A percentile compares a stretch with the other conserved stretches of the same genome.
These are phyloP conservation scores for Phytopythium kandeliae DNA, from an alignment of 352 stramenopile genomes.

Conservation along the genomic window DNA sequence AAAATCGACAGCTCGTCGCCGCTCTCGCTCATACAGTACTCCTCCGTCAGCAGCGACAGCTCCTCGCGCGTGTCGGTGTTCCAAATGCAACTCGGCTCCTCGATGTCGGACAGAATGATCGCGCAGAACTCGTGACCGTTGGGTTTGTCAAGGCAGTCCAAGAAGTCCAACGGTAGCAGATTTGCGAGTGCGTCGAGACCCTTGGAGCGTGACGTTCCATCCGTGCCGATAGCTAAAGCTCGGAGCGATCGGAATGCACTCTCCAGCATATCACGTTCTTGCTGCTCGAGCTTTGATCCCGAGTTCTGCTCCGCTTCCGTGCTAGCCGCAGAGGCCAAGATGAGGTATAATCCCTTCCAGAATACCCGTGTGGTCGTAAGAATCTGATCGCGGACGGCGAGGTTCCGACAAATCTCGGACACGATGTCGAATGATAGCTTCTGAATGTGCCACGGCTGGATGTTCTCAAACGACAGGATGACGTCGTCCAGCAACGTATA, in stretches of 20 bases:
- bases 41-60: slow-evolving; percentile 67
- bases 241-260: slow-evolving; percentile 63
- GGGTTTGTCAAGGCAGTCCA: slow-evolving; percentile 64
- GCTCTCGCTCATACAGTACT: slow-evolving; percentile 54
- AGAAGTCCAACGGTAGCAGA: slow-evolving; percentile 64
- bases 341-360: slow-evolving; percentile 75
- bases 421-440: slow-evolving; percentile 75
- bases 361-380: slow-evolving; percentile 61
- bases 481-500: slow-evolving; percentile 59
- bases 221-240: slow-evolving; percentile 47
- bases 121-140: slow-evolving; percentile 72
- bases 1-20: slow-evolving; percentile 58
- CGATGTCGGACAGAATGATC: slow-evolving; percentile 64
- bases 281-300: slow-evolving; percentile 26
- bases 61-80: slow-evolving; percentile 54
- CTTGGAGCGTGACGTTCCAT: slow-evolving; percentile 44
- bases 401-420: slow-evolving; percentile 50
- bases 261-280: slow-evolving; percentile 71
- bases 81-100: slow-evolving; percentile 75
- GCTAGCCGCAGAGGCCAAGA: slow-evolving; percentile 61
- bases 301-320: slow-evolving; percentile 14
- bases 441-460: slow-evolving; percentile 75
- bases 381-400: slow-evolving; percentile 55
- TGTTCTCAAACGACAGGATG: slow-evolving; percentile 63
- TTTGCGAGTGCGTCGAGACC: slow-evolving; percentile 58